phyloP scores from a whole-genome alignment of 2,329 filamentous ascomycete species.

The Xylaria sp. region DNA sequence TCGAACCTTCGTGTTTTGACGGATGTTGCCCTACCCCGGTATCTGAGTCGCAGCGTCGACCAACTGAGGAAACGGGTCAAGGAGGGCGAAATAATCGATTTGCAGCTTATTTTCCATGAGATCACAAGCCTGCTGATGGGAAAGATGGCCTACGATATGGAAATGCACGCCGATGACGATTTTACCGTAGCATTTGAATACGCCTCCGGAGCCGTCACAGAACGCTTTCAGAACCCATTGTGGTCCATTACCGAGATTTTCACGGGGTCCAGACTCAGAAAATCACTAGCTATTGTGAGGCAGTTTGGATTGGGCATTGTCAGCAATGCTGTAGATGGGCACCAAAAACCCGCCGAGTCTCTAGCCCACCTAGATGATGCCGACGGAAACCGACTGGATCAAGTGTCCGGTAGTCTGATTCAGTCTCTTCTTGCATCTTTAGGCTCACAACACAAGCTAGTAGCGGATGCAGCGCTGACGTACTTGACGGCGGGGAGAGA shows the following conservation, averaged over 20 bases:
- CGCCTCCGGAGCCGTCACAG: constrained; percentile 67
- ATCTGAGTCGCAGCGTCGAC: constrained; percentile 57
- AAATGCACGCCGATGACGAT: constrained; percentile 69
- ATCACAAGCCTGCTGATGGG: constrained; percentile 74
- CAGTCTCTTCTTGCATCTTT: constrained; percentile 68
- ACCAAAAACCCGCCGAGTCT: constrained; percentile 3
- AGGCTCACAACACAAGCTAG: constrained; percentile 59
- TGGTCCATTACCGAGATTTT: constrained; percentile 68
- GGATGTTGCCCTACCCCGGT: constrained; percentile 65
- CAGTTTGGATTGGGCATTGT: constrained; percentile 68
- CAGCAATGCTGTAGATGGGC: constrained; percentile 54
- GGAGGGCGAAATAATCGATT: constrained; percentile 55
- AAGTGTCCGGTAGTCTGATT: constrained; percentile 60
- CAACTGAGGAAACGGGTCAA: constrained; percentile 50
- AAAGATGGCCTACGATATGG: constrained; percentile 75
- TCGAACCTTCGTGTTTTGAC: constrained; percentile 67
- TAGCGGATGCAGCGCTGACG: constrained; percentile 72
- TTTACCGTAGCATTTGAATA: constrained; percentile 71
- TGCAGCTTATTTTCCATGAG: constrained; percentile 70
- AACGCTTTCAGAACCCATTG: constrained; percentile 72
- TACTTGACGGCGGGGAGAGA: constrained; percentile 73
- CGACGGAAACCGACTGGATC: constrained; percentile 14
- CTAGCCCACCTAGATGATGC: constrained; percentile 16
- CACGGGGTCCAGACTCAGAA: constrained; percentile 59
- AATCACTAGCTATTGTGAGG: constrained; percentile 61